Conservation (phyloP, 2,329 filamentous ascomycete genomes). For the Arthrobotrys sphaeroides region DNA sequence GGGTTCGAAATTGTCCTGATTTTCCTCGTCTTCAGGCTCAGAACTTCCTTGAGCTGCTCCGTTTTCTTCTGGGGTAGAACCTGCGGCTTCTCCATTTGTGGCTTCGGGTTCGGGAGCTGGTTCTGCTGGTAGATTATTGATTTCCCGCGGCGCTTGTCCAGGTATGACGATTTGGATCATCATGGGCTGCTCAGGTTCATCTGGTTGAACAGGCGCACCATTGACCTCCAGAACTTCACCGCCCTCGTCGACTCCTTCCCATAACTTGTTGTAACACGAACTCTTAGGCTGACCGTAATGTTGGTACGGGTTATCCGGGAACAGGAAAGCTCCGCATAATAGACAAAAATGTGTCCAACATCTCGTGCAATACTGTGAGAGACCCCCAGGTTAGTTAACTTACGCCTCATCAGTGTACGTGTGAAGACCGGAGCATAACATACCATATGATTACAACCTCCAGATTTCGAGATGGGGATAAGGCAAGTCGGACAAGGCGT, state of each 20-base stretch:
- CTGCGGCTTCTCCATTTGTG: constrained; percentile 61
- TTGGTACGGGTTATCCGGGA: constrained; percentile 80
- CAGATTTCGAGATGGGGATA: constrained; percentile 85
- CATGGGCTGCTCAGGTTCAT: constrained; percentile 59
- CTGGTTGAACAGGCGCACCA: constrained; percentile 65
- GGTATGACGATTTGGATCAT: constrained; percentile 53
- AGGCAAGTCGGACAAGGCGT: constrained; percentile 89
- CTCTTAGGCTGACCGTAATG: constrained; percentile 82
- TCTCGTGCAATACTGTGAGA: constrained; percentile 59
- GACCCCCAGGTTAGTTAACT: not conserved
- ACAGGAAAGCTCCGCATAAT: constrained; percentile 86
- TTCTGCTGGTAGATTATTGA: constrained; percentile 73
- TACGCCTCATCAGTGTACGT: not conserved
- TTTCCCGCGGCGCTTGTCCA: constrained; percentile 37
- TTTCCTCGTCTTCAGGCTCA: not conserved
- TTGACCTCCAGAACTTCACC: constrained; percentile 59
- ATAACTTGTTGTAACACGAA: constrained; percentile 83
- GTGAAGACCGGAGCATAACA: constrained; percentile 70
- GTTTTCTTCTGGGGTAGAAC: constrained; percentile 59
- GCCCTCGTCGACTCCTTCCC: constrained; percentile 88
- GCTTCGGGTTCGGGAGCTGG: constrained; percentile 70
- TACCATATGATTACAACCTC: constrained; percentile 97
- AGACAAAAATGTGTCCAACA: constrained; percentile 96
- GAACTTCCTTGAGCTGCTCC: constrained; percentile 40
- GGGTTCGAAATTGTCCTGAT: not conserved